These are phyloP conservation scores for Pythium sp. DNA, from an alignment of 352 stramenopile species.

Conservation along the genomic window DNA sequence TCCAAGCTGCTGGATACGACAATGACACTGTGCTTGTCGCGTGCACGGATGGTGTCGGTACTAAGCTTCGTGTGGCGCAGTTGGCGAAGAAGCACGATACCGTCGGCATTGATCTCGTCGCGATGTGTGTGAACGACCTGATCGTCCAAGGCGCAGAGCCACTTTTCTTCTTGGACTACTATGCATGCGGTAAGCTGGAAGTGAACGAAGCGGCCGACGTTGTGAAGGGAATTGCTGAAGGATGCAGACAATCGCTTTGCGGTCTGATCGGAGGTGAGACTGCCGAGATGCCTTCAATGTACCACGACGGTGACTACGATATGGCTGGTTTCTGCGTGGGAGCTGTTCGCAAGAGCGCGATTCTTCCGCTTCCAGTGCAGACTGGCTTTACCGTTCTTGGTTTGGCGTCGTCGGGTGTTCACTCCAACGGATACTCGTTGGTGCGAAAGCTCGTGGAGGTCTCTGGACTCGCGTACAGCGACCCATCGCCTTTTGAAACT, in stretches of 20 bases:
- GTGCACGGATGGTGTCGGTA: conserved; percentile 97
- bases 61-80: conserved; percentile 94
- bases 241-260: conserved; percentile 94
- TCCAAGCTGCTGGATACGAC: conserved; percentile 95
- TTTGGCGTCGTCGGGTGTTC: conserved; percentile 94
- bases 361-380: conserved; percentile 84
- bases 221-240: conserved; percentile 97
- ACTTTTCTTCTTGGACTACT: conserved; percentile 99
- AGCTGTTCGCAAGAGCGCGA: conserved; percentile 88
- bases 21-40: conserved; percentile 97
- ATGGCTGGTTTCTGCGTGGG: conserved; percentile 98
- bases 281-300: conserved; percentile 99
- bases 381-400: conserved; percentile 94
- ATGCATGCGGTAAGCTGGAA: conserved; percentile 96
- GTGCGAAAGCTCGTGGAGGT: conserved; percentile 96
- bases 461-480: conserved; percentile 78
- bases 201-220: conserved; percentile 93
- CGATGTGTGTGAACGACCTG: conserved; percentile 99
- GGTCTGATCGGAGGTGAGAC: conserved; percentile 96
- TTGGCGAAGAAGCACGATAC: conserved; percentile 92
- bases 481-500: conserved; percentile 71
- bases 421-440: conserved; percentile 99
- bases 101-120: conserved; percentile 98
- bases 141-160: conserved; percentile 98
- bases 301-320: conserved; percentile 97